Percentiles rank a stretch among this genome's conserved stretches.
Evolutionary conservation across 2,329 filamentous ascomycete species (phyloP).

Genomic region (Pleoardoris graminearum): DNA sequence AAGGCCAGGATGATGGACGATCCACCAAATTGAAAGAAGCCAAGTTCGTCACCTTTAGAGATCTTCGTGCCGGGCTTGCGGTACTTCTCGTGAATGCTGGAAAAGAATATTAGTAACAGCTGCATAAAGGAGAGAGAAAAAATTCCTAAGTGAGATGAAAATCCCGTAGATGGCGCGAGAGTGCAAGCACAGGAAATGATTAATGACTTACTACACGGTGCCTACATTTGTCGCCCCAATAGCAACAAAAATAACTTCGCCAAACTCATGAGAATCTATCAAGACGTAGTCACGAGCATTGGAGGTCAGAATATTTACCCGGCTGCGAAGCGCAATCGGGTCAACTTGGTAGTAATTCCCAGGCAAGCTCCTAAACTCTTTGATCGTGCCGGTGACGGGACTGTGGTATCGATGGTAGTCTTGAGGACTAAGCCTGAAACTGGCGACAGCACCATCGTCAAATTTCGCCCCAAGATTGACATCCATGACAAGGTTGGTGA

Average conservation of each 20-base stretch:
- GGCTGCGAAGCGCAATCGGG: slow-evolving; percentile 36
- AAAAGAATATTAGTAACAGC: no score
- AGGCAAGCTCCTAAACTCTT: slow-evolving; percentile 45
- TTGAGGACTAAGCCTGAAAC: slow-evolving; percentile 50
- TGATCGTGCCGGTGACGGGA: slow-evolving; percentile 48
- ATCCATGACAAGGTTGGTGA: slow-evolving; percentile 44
- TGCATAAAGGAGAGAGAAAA: no score
- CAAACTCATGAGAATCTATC: not conserved
- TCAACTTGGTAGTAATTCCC: slow-evolving; percentile 53
- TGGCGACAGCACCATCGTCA: slow-evolving; percentile 44
- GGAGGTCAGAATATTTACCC: slow-evolving; percentile 45
- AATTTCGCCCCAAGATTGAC: slow-evolving; percentile 39
- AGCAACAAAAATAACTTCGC: not conserved
- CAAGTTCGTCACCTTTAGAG: no score
- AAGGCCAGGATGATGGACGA: no score
- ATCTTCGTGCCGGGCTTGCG: no score
- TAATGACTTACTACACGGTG: not conserved
- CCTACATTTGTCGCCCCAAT: not conserved
- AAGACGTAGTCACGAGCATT: slow-evolving; percentile 26
- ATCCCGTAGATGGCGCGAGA: no score
- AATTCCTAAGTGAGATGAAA: no score
- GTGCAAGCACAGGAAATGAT: no score
- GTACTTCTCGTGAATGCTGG: no score
- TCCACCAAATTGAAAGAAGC: no score
- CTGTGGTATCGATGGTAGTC: slow-evolving; percentile 54